These are phyloP conservation scores for Clarireedia paspali DNA, from an alignment of 2,329 filamentous ascomycete genomes.

Conservation along the genomic window DNA sequence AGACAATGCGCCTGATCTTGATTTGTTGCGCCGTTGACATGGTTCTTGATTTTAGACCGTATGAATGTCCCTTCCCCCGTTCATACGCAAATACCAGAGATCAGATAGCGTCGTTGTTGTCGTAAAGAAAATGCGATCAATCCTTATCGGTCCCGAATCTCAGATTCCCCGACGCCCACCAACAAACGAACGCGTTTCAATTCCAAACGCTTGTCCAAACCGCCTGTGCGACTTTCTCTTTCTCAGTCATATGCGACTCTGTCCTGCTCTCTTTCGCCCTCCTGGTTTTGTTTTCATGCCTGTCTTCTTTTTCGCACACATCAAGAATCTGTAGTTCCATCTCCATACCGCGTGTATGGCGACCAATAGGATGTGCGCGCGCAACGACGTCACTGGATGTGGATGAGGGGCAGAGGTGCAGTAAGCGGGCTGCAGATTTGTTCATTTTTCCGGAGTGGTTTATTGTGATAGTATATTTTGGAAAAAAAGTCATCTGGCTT, in stretches of 20 bases:
- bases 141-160: background rate
- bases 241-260: background rate
- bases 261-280: background rate
- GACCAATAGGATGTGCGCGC: too few relatives aligned
- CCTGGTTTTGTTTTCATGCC: background rate
- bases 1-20: conserved; percentile 40
- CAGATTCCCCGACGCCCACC: background rate
- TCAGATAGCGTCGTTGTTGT: background rate
- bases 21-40: conserved; percentile 21
- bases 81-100: background rate
- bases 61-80: background rate
- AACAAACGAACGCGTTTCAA: background rate
- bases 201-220: conserved; percentile 4
- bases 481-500: too few relatives aligned
- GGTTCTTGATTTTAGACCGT: background rate
- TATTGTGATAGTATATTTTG: too few relatives aligned
- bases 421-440: too few relatives aligned
- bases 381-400: too few relatives aligned
- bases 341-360: too few relatives aligned
- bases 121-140: background rate
- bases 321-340: too few relatives aligned
- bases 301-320: background rate
- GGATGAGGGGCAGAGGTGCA: too few relatives aligned
- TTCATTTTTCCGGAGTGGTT: too few relatives aligned
- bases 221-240: background rate